A percentile compares a stretch with the other conserved stretches of the same genome.
These are phyloP conservation scores for Ceratobasidium sp. DNA, from an alignment of 1,284 basidiomycete species.

Conservation along the genomic window DNA sequence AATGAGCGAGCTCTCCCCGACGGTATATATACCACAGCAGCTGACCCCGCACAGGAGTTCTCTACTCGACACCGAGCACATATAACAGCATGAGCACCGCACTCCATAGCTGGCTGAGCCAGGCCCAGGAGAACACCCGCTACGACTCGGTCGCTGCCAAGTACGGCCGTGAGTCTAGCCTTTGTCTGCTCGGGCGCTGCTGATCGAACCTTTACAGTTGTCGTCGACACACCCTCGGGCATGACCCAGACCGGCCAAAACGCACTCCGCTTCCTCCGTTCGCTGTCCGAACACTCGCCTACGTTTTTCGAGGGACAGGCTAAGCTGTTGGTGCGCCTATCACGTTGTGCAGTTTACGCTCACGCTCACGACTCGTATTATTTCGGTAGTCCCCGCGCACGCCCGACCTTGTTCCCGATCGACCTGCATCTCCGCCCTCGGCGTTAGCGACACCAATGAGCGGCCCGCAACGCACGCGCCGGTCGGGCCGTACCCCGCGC, in stretches of 20 bases:
- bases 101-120: constrained; percentile 32
- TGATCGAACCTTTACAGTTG: constrained; percentile 14
- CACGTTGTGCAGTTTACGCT: not conserved
- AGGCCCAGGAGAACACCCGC: constrained; percentile 38
- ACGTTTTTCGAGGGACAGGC: constrained; percentile 42
- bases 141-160: constrained; percentile 38
- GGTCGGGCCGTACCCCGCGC: constrained; percentile 6
- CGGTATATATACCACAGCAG: constrained; percentile 30
- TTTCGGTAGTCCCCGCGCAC: constrained; percentile 21
- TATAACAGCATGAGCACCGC: constrained; percentile 25
- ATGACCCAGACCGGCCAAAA: constrained; percentile 38
- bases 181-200: not conserved
- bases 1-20: constrained; percentile 39
- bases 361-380: not conserved
- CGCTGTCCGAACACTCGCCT: constrained; percentile 38
- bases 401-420: constrained; percentile 17
- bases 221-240: constrained; percentile 39
- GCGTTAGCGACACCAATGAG: constrained; percentile 28
- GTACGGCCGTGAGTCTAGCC: constrained; percentile 33
- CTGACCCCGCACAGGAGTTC: not conserved
- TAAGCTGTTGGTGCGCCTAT: constrained; percentile 7
- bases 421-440: constrained; percentile 6
- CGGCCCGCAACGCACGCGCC: constrained; percentile 21
- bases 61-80: not conserved
- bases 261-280: constrained; percentile 40